Evolutionary conservation across 2,329 filamentous ascomycete species (phyloP), one percentile per base, ranked within the genome.

Genomic region (Phialocephala sp.): DNA sequence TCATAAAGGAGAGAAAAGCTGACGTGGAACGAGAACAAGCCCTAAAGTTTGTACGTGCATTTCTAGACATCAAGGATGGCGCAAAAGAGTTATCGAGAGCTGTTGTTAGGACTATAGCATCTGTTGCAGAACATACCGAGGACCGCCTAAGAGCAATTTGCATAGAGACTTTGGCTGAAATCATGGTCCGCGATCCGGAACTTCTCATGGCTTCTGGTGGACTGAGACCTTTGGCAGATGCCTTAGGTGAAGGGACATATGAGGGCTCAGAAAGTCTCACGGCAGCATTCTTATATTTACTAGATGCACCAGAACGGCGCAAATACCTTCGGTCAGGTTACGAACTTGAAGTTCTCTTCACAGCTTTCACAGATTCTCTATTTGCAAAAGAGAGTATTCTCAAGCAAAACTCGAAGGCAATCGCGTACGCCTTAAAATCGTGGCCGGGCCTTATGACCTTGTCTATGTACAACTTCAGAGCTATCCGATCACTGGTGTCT

Each of bases 11-110:
- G 77, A 91, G 91, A 75, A 98, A 97, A 78, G 92, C 94, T n/a
- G 94, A 94, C 72, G 92, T 99, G 20, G 95, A 99, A 80, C 87
- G 96, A 62, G 95, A 99, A 78, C 95, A 99, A 79, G 95, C 95
- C 14, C 82, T 99, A 73, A 99, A 99, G 77, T 97, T 99, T 76
- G 90, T 98, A 32, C 88, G 95, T 66, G 92, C 94, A 11, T 99
- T 99, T 74, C 82, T 99, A 2, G 95, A 99, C 76, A 93, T 98
- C 69, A 97, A 97, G 76, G 92, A 93, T 68, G 95, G 95, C 12
- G 89, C 96, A 9, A 86, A 87, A 68, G 94, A 99, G 76, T 86
- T 99, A 41, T 96, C 95, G 1, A 87, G 91, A 65, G 90, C 92
- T 0, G 89, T 99, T 22, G 91, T 97, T 8, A 88, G 95, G 62